Evolutionary conservation across 176 grass and related monocot species (phyloP).

Genomic region (Eleusine coracana): DNA sequence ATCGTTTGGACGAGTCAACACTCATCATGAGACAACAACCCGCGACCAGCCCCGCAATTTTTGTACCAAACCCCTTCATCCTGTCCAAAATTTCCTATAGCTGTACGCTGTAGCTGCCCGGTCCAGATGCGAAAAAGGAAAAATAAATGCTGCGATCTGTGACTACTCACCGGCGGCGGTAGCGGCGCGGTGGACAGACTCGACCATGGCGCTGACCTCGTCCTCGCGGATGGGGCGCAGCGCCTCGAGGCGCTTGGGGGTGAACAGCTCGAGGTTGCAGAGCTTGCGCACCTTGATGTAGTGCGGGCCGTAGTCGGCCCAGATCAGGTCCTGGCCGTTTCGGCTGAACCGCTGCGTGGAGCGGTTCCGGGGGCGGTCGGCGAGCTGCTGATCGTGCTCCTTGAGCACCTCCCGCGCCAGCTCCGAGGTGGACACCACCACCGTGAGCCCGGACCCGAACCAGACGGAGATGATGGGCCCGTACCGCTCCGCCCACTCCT

Average conservation of each 20-base stretch:
- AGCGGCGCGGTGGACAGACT: constrained; percentile 62
- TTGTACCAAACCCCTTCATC: constrained; percentile 25
- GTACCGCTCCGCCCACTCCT: constrained; percentile 69
- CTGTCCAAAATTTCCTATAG: neutral
- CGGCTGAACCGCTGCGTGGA: constrained; percentile 76
- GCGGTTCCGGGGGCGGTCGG: constrained; percentile 66
- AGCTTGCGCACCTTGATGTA: constrained; percentile 93
- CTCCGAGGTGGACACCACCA: constrained; percentile 71
- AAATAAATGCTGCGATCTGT: neutral
- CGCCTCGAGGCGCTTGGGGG: constrained; percentile 70
- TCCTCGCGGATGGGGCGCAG: constrained; percentile 78
- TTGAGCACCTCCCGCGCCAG: constrained; percentile 77
- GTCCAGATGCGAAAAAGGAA: neutral
- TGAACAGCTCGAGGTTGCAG: constrained; percentile 94
- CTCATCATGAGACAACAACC: neutral
- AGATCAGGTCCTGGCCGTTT: constrained; percentile 84
- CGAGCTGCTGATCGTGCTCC: constrained; percentile 79
- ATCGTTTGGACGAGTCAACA: constrained; percentile 19
- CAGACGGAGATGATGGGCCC: constrained; percentile 76
- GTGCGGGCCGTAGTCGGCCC: constrained; percentile 86
- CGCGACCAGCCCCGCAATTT: neutral
- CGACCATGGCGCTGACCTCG: constrained; percentile 89
- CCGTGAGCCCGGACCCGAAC: constrained; percentile 76
- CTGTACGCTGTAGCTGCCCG: neutral
- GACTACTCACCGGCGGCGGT: constrained; percentile 44